Conservation (phyloP, 441 rosid species). For the Gossypium trilobum region DNA sequence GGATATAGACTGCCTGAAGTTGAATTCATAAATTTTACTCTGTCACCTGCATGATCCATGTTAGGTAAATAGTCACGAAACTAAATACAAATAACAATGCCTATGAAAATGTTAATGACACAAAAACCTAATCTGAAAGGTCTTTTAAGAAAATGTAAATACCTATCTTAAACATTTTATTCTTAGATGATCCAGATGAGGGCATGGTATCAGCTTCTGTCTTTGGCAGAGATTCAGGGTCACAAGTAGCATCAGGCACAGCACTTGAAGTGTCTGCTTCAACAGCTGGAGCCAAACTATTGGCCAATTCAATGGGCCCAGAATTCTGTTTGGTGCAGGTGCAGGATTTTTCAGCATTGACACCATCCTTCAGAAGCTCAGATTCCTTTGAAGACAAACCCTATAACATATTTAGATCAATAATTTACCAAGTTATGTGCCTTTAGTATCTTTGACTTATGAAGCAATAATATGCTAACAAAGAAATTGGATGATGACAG, state of each 20-base stretch:
- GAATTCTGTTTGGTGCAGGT: slow-evolving; percentile 37
- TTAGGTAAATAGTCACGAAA: slow-evolving; percentile 19
- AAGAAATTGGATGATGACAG: neutral
- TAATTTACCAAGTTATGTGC: slow-evolving; percentile 20
- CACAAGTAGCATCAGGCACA: slow-evolving; percentile 36
- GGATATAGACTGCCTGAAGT: slow-evolving; percentile 38
- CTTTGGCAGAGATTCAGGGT: slow-evolving; percentile 51
- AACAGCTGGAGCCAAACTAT: slow-evolving; percentile 31
- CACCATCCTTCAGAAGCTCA: slow-evolving; percentile 61
- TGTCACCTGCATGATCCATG: slow-evolving; percentile 54
- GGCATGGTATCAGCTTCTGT: slow-evolving; percentile 41
- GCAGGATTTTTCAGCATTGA: slow-evolving; percentile 45
- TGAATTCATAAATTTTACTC: slow-evolving; percentile 47
- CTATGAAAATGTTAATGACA: slow-evolving; percentile 4
- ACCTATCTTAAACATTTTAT: slow-evolving; percentile 53
- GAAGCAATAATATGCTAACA: slow-evolving; percentile 6
- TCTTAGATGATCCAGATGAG: slow-evolving; percentile 41
- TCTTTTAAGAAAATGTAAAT: slow-evolving; percentile 11
- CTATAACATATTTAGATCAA: slow-evolving; percentile 33
- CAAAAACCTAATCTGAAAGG: slow-evolving; percentile 11
- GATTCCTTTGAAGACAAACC: slow-evolving; percentile 74
- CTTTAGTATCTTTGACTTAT: neutral
- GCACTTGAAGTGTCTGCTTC: slow-evolving; percentile 51
- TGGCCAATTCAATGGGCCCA: slow-evolving; percentile 33
- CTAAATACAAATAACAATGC: slow-evolving; percentile 11